Evolutionary conservation across 495 filamentous ascomycete genomes (phyloP).

Genomic region (Trypethelium eluteriae): DNA sequence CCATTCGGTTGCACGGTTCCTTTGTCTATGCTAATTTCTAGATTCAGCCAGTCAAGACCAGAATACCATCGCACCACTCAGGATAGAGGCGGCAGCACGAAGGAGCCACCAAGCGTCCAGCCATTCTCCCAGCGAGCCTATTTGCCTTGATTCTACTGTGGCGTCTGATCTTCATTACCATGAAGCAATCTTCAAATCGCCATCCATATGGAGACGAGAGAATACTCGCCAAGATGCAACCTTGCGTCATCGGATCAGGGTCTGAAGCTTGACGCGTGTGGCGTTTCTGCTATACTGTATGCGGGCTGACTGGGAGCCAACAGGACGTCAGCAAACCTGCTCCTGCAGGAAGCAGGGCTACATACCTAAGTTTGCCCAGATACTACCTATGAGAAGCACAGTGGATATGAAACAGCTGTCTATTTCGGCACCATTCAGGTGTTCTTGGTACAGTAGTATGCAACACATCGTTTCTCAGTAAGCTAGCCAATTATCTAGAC

Average conservation of each 20-base stretch:
- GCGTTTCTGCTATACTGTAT: background rate
- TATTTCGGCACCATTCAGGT: background rate
- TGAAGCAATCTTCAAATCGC: background rate
- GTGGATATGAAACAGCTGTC: background rate
- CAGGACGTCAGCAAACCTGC: background rate
- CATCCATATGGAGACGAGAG: background rate
- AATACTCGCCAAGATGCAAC: background rate
- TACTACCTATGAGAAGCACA: background rate
- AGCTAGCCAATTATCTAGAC: no score
- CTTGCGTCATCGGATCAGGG: slow-evolving; percentile 2
- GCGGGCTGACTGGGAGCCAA: background rate
- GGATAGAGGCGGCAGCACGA: background rate
- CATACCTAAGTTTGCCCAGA: background rate
- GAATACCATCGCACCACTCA: background rate
- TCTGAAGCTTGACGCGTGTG: slow-evolving; percentile 1
- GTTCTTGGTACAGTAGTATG: background rate
- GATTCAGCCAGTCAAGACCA: background rate
- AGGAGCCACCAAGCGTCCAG: background rate
- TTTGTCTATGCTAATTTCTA: background rate
- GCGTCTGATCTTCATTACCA: background rate
- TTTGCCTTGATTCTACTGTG: background rate
- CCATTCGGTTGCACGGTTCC: background rate
- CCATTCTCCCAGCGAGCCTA: background rate
- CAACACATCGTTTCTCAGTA: no score
- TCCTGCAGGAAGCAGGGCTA: slow-evolving; percentile 2